These are phyloP conservation scores for Filosporella fistucella DNA, from an alignment of 495 filamentous ascomycete species.

Conservation along the genomic window DNA sequence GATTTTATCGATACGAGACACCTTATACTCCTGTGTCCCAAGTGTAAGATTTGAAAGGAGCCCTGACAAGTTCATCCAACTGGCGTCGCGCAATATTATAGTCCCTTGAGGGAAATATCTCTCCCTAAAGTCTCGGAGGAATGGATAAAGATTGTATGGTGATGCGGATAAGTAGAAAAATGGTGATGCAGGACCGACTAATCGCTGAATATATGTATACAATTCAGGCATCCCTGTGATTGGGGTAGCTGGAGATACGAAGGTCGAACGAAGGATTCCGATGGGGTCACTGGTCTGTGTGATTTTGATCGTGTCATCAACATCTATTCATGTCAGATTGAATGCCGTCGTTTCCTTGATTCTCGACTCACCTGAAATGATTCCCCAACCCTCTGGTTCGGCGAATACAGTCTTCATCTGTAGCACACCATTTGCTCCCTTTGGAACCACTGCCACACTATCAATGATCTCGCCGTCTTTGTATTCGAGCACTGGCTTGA, in stretches of 20 bases:
- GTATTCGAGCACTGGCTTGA: slow-evolving; percentile 38
- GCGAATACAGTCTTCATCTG: slow-evolving; percentile 67
- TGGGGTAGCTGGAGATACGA: slow-evolving; percentile 66
- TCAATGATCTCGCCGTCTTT: slow-evolving; percentile 36
- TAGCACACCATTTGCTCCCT: slow-evolving; percentile 40
- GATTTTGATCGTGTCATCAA: slow-evolving; percentile 95
- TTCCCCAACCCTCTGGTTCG: slow-evolving; percentile 74
- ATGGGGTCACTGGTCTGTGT: slow-evolving; percentile 74
- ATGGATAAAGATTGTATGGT: slow-evolving; percentile 90
- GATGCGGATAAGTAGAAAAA: slow-evolving; percentile 95
- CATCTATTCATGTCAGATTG: slow-evolving; percentile 46
- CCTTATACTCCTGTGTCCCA: slow-evolving; percentile 83
- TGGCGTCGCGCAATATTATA: slow-evolving; percentile 77
- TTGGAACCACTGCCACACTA: slow-evolving; percentile 40
- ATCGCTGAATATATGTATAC: slow-evolving; percentile 57
- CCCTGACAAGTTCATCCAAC: slow-evolving; percentile 82
- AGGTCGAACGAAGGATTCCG: slow-evolving; percentile 79
- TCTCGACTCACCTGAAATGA: slow-evolving; percentile 63
- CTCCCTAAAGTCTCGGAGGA: slow-evolving; percentile 70
- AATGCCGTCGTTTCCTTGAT: background rate
- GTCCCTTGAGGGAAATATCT: slow-evolving; percentile 71
- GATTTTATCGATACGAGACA: slow-evolving; percentile 73
- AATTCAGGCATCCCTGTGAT: slow-evolving; percentile 80
- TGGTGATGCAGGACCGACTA: slow-evolving; percentile 53
- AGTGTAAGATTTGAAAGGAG: slow-evolving; percentile 74